Base-by-base conservation (phyloP, 1,139 yeast genomes). In the Taphrina pruni region DNA sequence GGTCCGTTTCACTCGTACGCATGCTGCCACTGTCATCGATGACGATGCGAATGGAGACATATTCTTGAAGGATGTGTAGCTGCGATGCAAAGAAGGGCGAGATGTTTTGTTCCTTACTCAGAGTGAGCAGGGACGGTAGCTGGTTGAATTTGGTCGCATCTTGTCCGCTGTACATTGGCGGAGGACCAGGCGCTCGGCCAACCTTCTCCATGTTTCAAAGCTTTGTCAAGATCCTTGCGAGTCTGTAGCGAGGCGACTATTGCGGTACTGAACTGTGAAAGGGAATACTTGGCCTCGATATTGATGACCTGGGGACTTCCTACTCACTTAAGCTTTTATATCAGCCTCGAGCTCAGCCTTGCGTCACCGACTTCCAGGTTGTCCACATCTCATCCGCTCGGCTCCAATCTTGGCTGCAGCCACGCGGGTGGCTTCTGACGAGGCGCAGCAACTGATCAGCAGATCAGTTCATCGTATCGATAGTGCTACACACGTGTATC, bases 1-100 rank as follows among this genome's bases (percentile, higher is more conserved):
- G 32, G 38, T 64, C 67, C 11, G 61, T 55, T 50, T 64, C 67
- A 21, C 51, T 55, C 36, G 67, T 64, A 14, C 67, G 67, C 67
- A 64, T 64, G 52, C 67, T 64, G 21, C 67, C 67, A 14, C 55
- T 43, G 48, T 64, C 67, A 46, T 64, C 67, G 61, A 64, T 54
- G 50, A 64, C 45, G 56, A 64, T 48, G 32, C 67, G 60, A 17
- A 64, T 64, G 11, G 55, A 45, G 11, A 39, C 41, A 48, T 64
- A 64, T 21, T 64, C 67, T 36, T 55, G 67, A 35, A 64, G 43
- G 38, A 64, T 55, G 48, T 64, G 67, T 26, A 64, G 26, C 43
- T 64, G 67, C 6, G 67, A 64, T 9, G 67, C 67, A 26, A 64
- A 64, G 21, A 64, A 64, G 21, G 61, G 67, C 36, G 67, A 64